Evolutionary conservation across 371 early-diverging fungal species (phyloP).

Genomic region (Mortierella sp.): DNA sequence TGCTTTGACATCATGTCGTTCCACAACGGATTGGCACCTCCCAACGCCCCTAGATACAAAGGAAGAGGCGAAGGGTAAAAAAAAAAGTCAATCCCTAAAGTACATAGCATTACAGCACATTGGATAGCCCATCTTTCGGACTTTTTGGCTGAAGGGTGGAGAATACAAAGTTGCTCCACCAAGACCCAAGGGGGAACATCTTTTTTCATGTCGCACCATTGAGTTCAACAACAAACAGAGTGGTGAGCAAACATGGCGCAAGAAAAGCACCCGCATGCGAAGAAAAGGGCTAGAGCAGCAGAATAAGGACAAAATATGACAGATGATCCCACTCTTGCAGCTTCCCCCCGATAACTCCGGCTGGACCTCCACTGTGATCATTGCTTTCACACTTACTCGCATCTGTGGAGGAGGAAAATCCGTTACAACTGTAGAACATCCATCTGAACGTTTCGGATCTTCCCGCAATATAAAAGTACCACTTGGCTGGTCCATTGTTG

Average conservation of each 20-base stretch:
- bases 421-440: conserved; percentile 54
- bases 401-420: conserved; percentile 38
- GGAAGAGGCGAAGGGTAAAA: not conserved
- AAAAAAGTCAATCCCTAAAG: too few relatives aligned
- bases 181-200: conserved; percentile 14
- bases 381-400: conserved; percentile 26
- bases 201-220: conserved; percentile 10
- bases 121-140: too few relatives aligned
- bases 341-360: too few relatives aligned
- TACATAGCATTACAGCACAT: too few relatives aligned
- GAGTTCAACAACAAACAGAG: not conserved
- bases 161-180: not conserved
- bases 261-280: not conserved
- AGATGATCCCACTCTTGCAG: not conserved
- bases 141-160: too few relatives aligned
- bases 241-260: not conserved
- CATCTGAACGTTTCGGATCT: conserved; percentile 64
- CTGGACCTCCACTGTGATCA: too few relatives aligned
- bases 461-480: conserved; percentile 61
- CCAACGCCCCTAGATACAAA: conserved; percentile 51
- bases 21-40: conserved; percentile 81
- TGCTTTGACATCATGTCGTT: conserved; percentile 81
- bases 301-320: not conserved
- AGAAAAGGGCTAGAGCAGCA: too few relatives aligned
- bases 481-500: conserved; percentile 50